Percentiles rank a stretch among this genome's conserved stretches.
Evolutionary conservation across 371 early-diverging fungal genomes (phyloP).

Genomic region (Lichtheimia corymbifera): DNA sequence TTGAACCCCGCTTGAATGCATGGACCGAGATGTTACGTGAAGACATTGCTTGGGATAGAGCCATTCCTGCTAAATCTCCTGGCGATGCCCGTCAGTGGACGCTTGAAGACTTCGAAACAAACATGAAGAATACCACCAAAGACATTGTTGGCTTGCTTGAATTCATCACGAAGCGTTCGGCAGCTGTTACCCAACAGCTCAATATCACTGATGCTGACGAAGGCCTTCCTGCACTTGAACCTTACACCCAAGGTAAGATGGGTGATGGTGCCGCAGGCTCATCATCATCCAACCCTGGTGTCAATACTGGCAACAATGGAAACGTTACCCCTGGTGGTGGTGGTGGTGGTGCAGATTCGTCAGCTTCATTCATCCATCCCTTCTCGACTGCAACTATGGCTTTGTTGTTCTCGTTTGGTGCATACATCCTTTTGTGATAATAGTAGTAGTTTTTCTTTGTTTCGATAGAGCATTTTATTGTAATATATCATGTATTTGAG

Average conservation of each 20-base stretch:
- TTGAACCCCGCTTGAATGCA: conserved; percentile 49
- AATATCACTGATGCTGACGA: conserved; percentile 40
- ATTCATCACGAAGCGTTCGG: conserved; percentile 34
- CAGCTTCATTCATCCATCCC: too few relatives aligned
- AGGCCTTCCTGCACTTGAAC: conserved; percentile 28
- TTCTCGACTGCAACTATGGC: too few relatives aligned
- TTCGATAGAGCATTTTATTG: too few relatives aligned
- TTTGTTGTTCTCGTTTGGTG: too few relatives aligned
- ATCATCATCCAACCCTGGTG: background rate
- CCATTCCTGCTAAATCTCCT: conserved; percentile 41
- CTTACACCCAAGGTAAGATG: conserved; percentile 3
- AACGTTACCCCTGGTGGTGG: too few relatives aligned
- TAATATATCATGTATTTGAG: too few relatives aligned
- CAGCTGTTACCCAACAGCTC: conserved; percentile 33
- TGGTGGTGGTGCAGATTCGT: too few relatives aligned
- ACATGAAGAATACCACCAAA: conserved; percentile 32
- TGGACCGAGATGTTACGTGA: conserved; percentile 52
- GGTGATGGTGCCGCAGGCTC: conserved; percentile 9
- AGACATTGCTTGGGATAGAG: conserved; percentile 55
- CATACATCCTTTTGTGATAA: too few relatives aligned
- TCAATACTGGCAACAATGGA: background rate
- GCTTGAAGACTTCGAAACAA: conserved; percentile 41
- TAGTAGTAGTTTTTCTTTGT: too few relatives aligned
- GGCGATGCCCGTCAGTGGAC: conserved; percentile 41
- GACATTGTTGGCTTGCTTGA: conserved; percentile 24